Conservation (phyloP, 2,329 filamentous ascomycete species). For the Aspergillus flavus region DNA sequence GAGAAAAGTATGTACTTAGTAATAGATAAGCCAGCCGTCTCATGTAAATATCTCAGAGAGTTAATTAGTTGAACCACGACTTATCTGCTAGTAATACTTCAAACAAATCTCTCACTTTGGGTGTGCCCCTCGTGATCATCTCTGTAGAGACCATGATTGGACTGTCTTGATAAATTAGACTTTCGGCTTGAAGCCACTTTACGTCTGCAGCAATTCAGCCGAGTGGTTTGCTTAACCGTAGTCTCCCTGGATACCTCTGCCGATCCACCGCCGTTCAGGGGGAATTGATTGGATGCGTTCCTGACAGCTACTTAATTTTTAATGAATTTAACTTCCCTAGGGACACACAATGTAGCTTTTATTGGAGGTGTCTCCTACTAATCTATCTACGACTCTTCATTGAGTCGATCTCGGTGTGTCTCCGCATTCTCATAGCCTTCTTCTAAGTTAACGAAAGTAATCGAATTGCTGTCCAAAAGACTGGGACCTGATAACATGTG, state of each 20-base stretch:
- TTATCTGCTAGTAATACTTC: not conserved
- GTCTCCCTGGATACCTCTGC: not conserved
- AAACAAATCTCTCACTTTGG: not conserved
- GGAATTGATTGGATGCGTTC: not conserved
- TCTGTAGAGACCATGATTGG: not conserved
- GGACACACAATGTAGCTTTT: not conserved
- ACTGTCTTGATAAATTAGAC: not conserved
- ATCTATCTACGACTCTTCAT: not conserved
- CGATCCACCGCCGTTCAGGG: not conserved
- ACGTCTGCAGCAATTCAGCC: not conserved
- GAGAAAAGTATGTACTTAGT: not conserved
- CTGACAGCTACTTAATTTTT: not conserved
- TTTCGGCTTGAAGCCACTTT: not conserved
- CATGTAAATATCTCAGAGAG: not conserved
- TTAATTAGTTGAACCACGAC: not conserved
- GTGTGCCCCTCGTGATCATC: slow-evolving; percentile 3
- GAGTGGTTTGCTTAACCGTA: not conserved
- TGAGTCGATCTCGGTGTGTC: not conserved
- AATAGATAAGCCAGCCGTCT: not conserved
- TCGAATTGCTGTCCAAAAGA: not conserved
- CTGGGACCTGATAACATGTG: not conserved
- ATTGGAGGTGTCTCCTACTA: not conserved
- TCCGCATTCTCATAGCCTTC: not conserved
- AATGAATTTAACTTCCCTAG: not conserved
- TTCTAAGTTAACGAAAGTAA: not conserved